These are phyloP conservation scores for Microcyclosporella mali DNA, from an alignment of 2,329 filamentous ascomycete genomes.

Conservation along the genomic window DNA sequence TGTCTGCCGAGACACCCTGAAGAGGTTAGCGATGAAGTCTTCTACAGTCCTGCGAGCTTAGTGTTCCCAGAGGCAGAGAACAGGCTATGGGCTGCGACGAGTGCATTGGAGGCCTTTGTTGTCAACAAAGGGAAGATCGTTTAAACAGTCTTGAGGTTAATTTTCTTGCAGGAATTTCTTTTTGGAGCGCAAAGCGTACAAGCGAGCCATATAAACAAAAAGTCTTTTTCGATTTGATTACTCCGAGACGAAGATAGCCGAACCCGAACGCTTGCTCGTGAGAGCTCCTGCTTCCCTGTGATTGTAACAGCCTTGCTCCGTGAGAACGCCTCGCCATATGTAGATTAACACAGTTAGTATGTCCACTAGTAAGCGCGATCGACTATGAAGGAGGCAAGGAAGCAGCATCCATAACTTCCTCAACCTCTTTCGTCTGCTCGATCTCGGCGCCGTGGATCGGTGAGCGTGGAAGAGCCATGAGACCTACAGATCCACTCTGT, in stretches of 20 bases:
- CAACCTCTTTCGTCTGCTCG: conserved; percentile 75
- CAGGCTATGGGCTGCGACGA: conserved; percentile 80
- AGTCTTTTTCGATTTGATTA: neutral
- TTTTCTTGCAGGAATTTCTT: neutral
- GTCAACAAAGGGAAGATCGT: conserved; percentile 82
- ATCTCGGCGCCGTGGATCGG: conserved; percentile 72
- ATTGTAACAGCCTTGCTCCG: neutral
- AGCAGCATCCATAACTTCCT: conserved; percentile 91
- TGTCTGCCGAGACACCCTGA: conserved; percentile 87
- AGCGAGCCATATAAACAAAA: conserved; percentile 2
- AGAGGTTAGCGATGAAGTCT: conserved; percentile 91
- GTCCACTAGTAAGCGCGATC: neutral
- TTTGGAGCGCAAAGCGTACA: neutral
- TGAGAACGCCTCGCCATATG: conserved; percentile 3
- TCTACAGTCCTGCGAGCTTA: conserved; percentile 71
- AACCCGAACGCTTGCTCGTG: neutral
- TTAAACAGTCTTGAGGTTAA: neutral
- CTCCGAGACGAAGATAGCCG: too few relatives aligned
- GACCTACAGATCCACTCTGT: conserved; percentile 42
- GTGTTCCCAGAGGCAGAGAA: conserved; percentile 96
- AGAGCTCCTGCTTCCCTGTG: conserved; percentile 1
- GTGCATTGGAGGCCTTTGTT: conserved; percentile 79
- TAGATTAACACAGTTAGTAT: conserved; percentile 1
- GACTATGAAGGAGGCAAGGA: conserved; percentile 64
- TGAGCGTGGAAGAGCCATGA: conserved; percentile 94